phyloP scores from a whole-genome alignment of 2,329 filamentous ascomycete genomes.

The Thielaviopsis cerberus region DNA sequence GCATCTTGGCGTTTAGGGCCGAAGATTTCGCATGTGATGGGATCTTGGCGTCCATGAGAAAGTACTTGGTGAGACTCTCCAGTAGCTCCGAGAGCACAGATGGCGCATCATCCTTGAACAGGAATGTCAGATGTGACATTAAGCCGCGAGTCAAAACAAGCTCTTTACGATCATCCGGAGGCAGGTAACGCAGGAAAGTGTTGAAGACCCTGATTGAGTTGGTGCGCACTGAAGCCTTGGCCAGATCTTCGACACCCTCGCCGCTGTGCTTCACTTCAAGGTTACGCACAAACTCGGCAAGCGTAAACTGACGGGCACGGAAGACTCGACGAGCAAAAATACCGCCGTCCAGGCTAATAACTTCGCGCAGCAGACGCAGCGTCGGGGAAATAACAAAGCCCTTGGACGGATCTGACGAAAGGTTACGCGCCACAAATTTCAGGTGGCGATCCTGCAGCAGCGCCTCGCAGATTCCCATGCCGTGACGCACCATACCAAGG shows the following conservation, averaged over 20 bases:
- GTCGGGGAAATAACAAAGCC: slow-evolving; percentile 80
- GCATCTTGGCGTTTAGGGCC: slow-evolving; percentile 54
- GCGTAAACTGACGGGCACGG: slow-evolving; percentile 56
- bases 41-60: slow-evolving; percentile 59
- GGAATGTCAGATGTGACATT: slow-evolving; percentile 62
- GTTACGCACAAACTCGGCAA: slow-evolving; percentile 64
- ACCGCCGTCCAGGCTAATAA: slow-evolving; percentile 74
- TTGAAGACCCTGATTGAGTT: slow-evolving; percentile 70
- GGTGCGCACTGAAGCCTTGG: slow-evolving; percentile 61
- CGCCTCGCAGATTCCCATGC: slow-evolving; percentile 61
- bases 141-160: slow-evolving; percentile 66
- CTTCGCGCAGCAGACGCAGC: slow-evolving; percentile 66
- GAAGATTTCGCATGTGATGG: slow-evolving; percentile 55
- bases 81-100: slow-evolving; percentile 60
- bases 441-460: slow-evolving; percentile 65
- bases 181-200: slow-evolving; percentile 59
- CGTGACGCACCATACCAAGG: slow-evolving; percentile 56
- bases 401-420: slow-evolving; percentile 65
- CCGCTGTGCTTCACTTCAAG: slow-evolving; percentile 49
- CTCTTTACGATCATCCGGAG: slow-evolving; percentile 60
- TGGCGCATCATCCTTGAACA: slow-evolving; percentile 60
- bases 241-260: slow-evolving; percentile 39
- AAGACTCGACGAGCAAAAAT: slow-evolving; percentile 61
- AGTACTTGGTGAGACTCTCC: slow-evolving; percentile 45
- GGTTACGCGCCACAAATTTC: slow-evolving; percentile 59